Evolutionary conservation across 257 asterid species (phyloP), one percentile per base, ranked within the genome.

Genomic region (Nicotiana tomentosiformis): DNA sequence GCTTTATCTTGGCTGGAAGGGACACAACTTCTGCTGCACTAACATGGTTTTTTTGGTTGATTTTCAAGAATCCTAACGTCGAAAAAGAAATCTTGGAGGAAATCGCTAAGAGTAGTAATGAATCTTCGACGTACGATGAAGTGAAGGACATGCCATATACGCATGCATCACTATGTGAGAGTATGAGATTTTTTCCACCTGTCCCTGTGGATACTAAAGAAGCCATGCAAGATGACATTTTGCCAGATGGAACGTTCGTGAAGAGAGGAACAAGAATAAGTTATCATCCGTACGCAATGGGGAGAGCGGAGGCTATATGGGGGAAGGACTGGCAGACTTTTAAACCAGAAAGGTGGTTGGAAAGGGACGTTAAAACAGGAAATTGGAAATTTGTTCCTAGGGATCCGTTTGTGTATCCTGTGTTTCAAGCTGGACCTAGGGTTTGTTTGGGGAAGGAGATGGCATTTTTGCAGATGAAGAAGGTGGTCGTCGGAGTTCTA

Each of bases 371-470:
- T 4, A 70, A 11, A 60, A 43, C 37, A 0, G 62, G 76, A 18
- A 30, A 62, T 30, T 56, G 66, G 82, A 62, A 10, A 30, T 61
- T 60, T 62, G 18, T 77, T 17, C 30, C 53, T 7, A 77, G 37
- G 77, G 82, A 82, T 74, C 49, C 85, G 0, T 82, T 56, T 15
- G 39, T 32, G 4, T 82, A 74, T 74, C 81, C 85, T 0, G 82
- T 82, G 23, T 82, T 82, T 74, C 85, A 82, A 46, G 85, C 85
- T 37, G 82, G 85, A 32, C 85, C 85, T 39, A 82, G 85, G 67
- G 23, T 74, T 61, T 82, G 85, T 61, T 65, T 82, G 3, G 82
- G 85, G 12, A 82, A 82, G 66, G 85, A 82, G 6, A 82, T 82
- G 85, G 64, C 85, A 0, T 74, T 72, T 66, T 16, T 82, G 66